Evolutionary conservation across 345 rosid genomes (phyloP).

Genomic region (Boechera stricta): DNA sequence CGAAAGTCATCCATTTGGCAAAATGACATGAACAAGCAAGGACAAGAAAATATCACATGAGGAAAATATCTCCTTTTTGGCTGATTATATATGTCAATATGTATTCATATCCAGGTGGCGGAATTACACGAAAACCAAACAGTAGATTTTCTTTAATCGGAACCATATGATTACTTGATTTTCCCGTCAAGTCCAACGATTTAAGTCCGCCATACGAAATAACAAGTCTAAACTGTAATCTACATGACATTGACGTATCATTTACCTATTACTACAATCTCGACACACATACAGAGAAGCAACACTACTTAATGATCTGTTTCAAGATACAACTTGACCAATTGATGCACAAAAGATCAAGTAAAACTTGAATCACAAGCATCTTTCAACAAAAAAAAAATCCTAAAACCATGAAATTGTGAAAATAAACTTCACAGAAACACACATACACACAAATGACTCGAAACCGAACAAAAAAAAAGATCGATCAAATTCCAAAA

Average conservation of each 20-base stretch:
- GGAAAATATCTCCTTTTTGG: not conserved
- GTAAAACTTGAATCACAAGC: not conserved
- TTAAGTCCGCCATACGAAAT: not conserved
- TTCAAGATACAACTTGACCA: not conserved
- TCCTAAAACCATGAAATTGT: not conserved
- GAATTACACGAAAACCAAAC: not conserved
- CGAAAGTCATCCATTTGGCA: not conserved
- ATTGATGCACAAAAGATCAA: not conserved
- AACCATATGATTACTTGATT: not conserved
- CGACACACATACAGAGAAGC: not conserved
- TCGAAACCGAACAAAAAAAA: not conserved
- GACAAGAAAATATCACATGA: conserved; percentile 13
- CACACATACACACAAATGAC: not conserved
- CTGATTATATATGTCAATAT: conserved; percentile 1
- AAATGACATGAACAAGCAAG: conserved; percentile 29
- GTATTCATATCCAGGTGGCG: not conserved
- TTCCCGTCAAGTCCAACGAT: not conserved
- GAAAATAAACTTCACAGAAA: not conserved
- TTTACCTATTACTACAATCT: not conserved
- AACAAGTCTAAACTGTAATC: not conserved
- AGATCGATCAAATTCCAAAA: not conserved
- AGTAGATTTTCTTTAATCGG: not conserved
- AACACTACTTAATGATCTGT: not conserved
- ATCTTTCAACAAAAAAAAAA: not conserved
- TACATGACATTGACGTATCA: not conserved